phyloP scores from a whole-genome alignment of 345 rosid genomes.

The Trapa incisa region DNA sequence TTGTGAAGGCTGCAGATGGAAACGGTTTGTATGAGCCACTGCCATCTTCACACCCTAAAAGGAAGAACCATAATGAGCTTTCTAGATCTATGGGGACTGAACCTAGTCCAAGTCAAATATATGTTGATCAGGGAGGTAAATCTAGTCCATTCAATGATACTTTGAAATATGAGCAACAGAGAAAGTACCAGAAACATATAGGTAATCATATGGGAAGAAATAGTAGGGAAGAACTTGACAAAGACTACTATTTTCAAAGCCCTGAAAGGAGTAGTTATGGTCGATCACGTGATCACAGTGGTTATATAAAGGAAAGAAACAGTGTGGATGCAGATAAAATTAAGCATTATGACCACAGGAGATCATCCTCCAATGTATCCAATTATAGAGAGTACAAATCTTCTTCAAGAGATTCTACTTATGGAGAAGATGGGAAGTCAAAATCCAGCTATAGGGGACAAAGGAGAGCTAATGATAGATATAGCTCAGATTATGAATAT shows the following conservation, averaged over 20 bases:
- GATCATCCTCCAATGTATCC: slow-evolving; percentile 23
- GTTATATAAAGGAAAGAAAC: slow-evolving; percentile 19
- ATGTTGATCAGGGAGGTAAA: slow-evolving; percentile 9
- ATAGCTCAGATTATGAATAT: slow-evolving; percentile 18
- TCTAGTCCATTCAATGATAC: slow-evolving; percentile 19
- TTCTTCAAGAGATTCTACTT: slow-evolving; percentile 6
- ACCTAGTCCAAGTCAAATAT: slow-evolving; percentile 3
- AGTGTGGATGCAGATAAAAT: slow-evolving; percentile 23
- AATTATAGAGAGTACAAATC: slow-evolving; percentile 13
- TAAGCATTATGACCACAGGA: slow-evolving; percentile 20
- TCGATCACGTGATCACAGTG: slow-evolving; percentile 21
- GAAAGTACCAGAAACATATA: slow-evolving; percentile 17
- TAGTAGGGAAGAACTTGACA: slow-evolving; percentile 17
- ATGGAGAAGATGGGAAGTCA: slow-evolving; percentile 11
- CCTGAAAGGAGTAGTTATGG: slow-evolving; percentile 19
- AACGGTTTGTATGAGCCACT: slow-evolving; percentile 17
- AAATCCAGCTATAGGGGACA: slow-evolving; percentile 15
- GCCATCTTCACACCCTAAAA: slow-evolving; percentile 10
- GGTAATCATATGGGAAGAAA: slow-evolving; percentile 11
- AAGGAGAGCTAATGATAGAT: slow-evolving; percentile 16
- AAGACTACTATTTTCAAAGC: slow-evolving; percentile 24
- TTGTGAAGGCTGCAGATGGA: slow-evolving; percentile 41
- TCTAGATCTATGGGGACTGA: slow-evolving; percentile 22
- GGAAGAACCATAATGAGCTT: slow-evolving; percentile 11
- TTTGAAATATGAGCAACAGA: slow-evolving; percentile 18